Conservation (phyloP, 2,329 filamentous ascomycete genomes). For the Huntiella abstrusa region DNA sequence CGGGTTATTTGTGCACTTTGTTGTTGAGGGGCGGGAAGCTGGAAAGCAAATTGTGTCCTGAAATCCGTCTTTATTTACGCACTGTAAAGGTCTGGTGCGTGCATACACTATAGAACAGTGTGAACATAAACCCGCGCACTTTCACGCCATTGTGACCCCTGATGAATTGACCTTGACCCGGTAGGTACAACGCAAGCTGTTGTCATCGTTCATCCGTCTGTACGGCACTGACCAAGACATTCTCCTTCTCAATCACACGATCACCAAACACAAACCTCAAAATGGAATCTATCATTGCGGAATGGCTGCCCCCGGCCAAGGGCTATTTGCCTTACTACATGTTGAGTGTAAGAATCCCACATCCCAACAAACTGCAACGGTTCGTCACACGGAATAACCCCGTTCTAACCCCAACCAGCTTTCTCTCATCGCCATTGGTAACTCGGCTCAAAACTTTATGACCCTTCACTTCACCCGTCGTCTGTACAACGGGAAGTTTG, state of each 20-base stretch:
- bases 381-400: neutral
- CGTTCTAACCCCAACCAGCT: conserved; percentile 34
- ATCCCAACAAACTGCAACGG: neutral
- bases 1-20: no score
- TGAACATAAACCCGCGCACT: no score
- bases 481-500: conserved; percentile 56
- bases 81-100: no score
- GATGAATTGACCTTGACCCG: no score
- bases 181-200: no score
- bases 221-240: no score
- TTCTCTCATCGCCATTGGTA: conserved; percentile 63
- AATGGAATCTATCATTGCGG: conserved; percentile 26
- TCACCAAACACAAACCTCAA: neutral
- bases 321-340: conserved; percentile 42
- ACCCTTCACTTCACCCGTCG: conserved; percentile 70
- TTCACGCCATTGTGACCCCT: no score
- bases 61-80: no score
- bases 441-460: conserved; percentile 66
- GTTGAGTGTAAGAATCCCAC: conserved; percentile 26
- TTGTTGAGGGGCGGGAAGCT: no score
- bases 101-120: no score
- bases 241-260: neutral
- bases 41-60: no score
- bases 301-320: conserved; percentile 27
- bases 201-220: no score